Evolutionary conservation across 202 grass and related monocot species (phyloP), one percentile per base, ranked within the genome.

Genomic region (Musa balbisiana): DNA sequence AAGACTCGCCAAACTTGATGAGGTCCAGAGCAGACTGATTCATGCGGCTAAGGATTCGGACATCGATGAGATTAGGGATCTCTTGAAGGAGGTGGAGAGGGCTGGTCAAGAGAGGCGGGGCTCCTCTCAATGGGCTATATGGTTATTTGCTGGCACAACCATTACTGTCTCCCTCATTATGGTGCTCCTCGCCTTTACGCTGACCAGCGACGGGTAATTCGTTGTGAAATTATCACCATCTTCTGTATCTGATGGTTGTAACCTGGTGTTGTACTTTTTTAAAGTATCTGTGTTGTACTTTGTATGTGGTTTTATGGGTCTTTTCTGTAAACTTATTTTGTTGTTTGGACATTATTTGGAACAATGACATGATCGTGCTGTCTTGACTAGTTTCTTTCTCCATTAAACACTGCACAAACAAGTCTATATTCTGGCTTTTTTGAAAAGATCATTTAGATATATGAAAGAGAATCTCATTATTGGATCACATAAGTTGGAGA

Each of bases 41-140:
- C 90, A 62, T 14, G 89, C 91, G 0, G 91, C 88, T 22, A 98
- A 92, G 80, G 91, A 98, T 81, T 92, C 85, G 1, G 88, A 98
- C 33, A 82, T 98, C 0, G 81, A 92, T 50, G 43, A 83, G 75
- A 85, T 94, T 22, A 89, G 87, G 74, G 67, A 75, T 23, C 79
- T 98, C 75, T 77, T 98, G 52, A 89, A 88, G n/a, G 83, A 92
- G 78, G 88, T 98, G 54, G 88, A 98, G 74, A 65, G 52, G 78
- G 87, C 83, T 1, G 85, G 91, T 29, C 83, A 94, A 59, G 75
- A 86, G 49, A 89, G 26, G 67, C 82, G 82, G 69, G 74, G 76
- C 11, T 89, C 89, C 76, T 91, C 90, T 0, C 87, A 78, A 78
- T 43, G 72, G 14, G 68, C 80, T 58, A 84, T 98, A 53, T 82